A percentile compares a stretch with the other conserved stretches of the same genome.
phyloP scores from a whole-genome alignment of 176 grass and related monocot species.

The Typha latifolia region DNA sequence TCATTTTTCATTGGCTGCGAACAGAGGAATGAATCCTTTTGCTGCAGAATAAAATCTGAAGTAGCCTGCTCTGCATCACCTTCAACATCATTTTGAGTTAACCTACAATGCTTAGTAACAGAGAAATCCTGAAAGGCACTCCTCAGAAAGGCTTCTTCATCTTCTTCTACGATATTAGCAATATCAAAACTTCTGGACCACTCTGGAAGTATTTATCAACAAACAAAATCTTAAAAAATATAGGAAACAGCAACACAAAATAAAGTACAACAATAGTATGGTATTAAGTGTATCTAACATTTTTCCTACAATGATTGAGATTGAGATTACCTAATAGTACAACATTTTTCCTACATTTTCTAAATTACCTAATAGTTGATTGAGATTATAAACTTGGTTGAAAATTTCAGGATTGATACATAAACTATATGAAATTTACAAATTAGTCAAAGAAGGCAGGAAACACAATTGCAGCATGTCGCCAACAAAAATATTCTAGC shows the following conservation, averaged over 20 bases:
- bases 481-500: too few relatives aligned
- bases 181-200: constrained; percentile 34
- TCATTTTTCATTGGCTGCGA: constrained; percentile 81
- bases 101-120: constrained; percentile 37
- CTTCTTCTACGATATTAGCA: constrained; percentile 80
- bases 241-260: not conserved
- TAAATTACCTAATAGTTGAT: too few relatives aligned
- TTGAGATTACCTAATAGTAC: too few relatives aligned
- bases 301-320: too few relatives aligned
- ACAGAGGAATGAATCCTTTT: constrained; percentile 38
- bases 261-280: not conserved
- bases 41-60: constrained; percentile 33
- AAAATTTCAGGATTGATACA: too few relatives aligned
- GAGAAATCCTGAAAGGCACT: constrained; percentile 47
- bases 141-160: constrained; percentile 75
- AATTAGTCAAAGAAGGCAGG: too few relatives aligned
- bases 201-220: constrained; percentile 46
- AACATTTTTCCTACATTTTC: too few relatives aligned
- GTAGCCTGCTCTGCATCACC: constrained; percentile 47
- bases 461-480: too few relatives aligned
- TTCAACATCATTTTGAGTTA: constrained; percentile 37
- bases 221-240: constrained; percentile 21
- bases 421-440: too few relatives aligned
- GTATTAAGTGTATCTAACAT: not conserved
- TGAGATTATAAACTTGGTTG: too few relatives aligned